phyloP scores from a whole-genome alignment of 805 yeast genomes.

The Starmerella bombicola region DNA sequence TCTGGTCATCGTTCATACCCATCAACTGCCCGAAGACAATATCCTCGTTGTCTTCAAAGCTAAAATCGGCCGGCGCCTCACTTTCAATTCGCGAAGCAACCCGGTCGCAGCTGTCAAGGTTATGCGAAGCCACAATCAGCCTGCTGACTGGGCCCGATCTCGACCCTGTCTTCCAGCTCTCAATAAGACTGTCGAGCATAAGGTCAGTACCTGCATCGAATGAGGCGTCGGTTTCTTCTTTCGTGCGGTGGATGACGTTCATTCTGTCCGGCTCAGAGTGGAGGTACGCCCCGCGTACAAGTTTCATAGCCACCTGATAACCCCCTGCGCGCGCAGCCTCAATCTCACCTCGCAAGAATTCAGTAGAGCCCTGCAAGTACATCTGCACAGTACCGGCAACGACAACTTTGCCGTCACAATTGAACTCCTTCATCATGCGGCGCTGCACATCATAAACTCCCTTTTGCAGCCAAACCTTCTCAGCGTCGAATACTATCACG shows the following conservation, averaged over 20 bases:
- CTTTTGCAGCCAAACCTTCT: constrained; percentile 71
- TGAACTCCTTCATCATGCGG: constrained; percentile 59
- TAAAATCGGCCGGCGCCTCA: constrained; percentile 25
- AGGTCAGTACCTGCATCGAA: constrained; percentile 58
- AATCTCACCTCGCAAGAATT: constrained; percentile 50
- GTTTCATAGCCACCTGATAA: constrained; percentile 72
- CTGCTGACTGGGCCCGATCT: constrained; percentile 41
- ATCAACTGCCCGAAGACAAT: constrained; percentile 80
- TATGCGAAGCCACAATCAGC: constrained; percentile 84
- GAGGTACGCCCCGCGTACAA: constrained; percentile 91
- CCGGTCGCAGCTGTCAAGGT: constrained; percentile 58
- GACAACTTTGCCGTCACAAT: constrained; percentile 44
- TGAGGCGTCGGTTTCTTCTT: constrained; percentile 65
- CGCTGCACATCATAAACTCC: constrained; percentile 89
- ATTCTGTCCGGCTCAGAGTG: constrained; percentile 71
- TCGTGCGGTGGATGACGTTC: constrained; percentile 57
- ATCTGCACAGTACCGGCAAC: constrained; percentile 89
- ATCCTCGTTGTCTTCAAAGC: constrained; percentile 25
- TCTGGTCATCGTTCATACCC: constrained; percentile 91
- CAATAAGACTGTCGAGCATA: constrained; percentile 48
- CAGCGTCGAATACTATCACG: constrained; percentile 74
- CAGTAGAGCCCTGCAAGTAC: constrained; percentile 64
- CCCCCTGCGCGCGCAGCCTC: constrained; percentile 44
- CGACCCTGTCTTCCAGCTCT: constrained; percentile 33
- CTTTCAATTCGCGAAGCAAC: constrained; percentile 46